Evolutionary conservation across 2,329 filamentous ascomycete species (phyloP).

Genomic region (Claviceps pazoutovae): DNA sequence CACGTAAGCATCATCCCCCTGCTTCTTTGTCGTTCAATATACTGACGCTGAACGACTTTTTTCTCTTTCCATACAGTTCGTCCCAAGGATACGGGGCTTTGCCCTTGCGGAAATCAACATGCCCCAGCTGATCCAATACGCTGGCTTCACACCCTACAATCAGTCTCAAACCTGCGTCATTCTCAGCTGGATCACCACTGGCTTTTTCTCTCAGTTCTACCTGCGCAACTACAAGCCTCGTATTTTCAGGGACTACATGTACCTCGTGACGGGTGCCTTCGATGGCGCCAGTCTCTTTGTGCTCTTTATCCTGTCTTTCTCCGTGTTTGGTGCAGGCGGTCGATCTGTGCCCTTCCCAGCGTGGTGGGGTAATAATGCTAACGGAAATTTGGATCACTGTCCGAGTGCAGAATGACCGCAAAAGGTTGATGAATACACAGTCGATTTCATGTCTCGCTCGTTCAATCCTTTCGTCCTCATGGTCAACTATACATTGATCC

Average conservation of each 20-base stretch:
- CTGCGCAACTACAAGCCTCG: conserved; percentile 37
- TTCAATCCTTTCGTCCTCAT: no score
- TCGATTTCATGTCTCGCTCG: no score
- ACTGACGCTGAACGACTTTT: not conserved
- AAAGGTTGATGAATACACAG: no score
- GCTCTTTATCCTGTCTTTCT: conserved; percentile 29
- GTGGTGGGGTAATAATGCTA: conserved; percentile 41
- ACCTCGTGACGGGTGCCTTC: conserved; percentile 37
- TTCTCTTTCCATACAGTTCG: not conserved
- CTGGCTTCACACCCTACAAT: conserved; percentile 5
- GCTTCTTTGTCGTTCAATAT: no score
- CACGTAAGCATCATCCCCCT: not conserved
- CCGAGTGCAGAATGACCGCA: conserved; percentile 19
- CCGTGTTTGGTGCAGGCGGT: conserved; percentile 39
- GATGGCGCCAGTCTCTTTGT: conserved; percentile 32
- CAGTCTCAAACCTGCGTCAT: conserved; percentile 40
- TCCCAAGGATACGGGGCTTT: not conserved
- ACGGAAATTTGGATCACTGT: conserved; percentile 35
- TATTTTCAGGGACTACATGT: conserved; percentile 39
- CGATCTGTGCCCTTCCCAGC: conserved; percentile 28
- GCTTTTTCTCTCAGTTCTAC: conserved; percentile 37
- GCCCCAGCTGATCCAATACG: conserved; percentile 4
- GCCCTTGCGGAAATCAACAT: conserved; percentile 1
- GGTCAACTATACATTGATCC: no score
- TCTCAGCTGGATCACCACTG: conserved; percentile 28